phyloP scores from a whole-genome alignment of 78 protist genomes.

The Isochrysis galbana region DNA sequence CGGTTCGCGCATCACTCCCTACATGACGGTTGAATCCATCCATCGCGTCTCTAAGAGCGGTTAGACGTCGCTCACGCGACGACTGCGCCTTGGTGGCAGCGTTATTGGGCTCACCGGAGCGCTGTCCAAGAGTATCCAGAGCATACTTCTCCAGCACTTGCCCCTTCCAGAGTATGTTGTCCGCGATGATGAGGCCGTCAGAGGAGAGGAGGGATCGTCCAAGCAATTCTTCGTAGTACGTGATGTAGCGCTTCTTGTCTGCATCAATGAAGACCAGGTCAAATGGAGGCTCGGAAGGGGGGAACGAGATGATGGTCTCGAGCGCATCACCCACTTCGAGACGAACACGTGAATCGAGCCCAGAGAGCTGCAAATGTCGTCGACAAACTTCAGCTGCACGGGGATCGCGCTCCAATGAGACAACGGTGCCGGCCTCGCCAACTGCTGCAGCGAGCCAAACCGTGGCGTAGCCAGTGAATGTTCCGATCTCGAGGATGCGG shows the following conservation, averaged over 20 bases:
- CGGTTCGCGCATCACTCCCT: not conserved
- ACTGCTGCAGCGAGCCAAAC: not conserved
- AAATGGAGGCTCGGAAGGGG: not conserved
- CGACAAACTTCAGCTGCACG: not conserved
- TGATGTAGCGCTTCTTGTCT: not conserved
- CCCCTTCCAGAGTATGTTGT: not conserved
- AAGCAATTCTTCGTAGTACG: not conserved
- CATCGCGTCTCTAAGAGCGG: not conserved
- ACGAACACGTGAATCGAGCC: not conserved
- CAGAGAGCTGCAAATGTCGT: not conserved
- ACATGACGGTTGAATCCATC: not conserved
- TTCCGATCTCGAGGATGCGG: slow-evolving; percentile 19
- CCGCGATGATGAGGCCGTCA: not conserved
- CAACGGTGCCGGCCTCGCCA: not conserved
- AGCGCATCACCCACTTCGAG: not conserved
- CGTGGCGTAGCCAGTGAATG: not conserved
- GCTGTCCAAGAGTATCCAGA: not conserved
- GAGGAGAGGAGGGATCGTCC: not conserved
- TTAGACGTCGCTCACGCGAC: not conserved
- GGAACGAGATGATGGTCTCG: not conserved
- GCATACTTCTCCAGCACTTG: not conserved
- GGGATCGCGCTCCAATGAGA: not conserved
- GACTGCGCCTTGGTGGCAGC: not conserved
- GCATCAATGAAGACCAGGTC: not conserved
- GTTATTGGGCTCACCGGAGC: not conserved